Evolutionary conservation across 805 yeast species (phyloP), one percentile per base, ranked within the genome.

Genomic region (Crinitomyces ghanaensis): DNA sequence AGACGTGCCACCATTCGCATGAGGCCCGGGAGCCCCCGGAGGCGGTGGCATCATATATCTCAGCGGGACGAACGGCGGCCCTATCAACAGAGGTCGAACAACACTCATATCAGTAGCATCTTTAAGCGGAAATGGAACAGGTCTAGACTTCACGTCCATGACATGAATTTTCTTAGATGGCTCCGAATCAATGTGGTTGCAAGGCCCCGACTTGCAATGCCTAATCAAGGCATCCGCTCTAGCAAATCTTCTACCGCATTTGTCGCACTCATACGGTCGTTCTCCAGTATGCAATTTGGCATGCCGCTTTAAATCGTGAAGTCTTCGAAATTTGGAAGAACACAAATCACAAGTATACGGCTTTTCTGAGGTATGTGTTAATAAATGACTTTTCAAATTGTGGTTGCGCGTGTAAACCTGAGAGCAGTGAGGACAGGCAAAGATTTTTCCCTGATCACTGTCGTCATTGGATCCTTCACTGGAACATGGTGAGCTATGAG

Each of bases 291-390:
- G 93, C 22, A 77, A 62, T 53, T 77, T 77, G 37, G 69, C 70
- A 48, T 81, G 93, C 34, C 93, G 65, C 47, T 74, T 78, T 46
- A 82, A 61, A 51, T 82, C 93, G 51, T 80, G 86, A 19, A 72
- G 66, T 30, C 93, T 63, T 39, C 91, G 65, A 53, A 82, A 81
- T 42, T 63, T 68, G 30, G 70, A 60, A 33, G 65, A 58, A 48
- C 93, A 81, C 19, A 66, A 64, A 8, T 66, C 41, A 53, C 93
- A 81, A 16, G 59, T 53, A 53, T 66, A 79, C 2, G 85, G 83
- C 49, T 71, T 75, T 40, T 63, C 66, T 31, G 67, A 63, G 11
- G 82, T 66, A 52, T 79, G 91, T 22, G 76, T 78, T 42, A 78
- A 54, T 41, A 74, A 63, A 51, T 79, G 91, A 4, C 81, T 69